These are phyloP conservation scores for Verbascum thapsus DNA, from an alignment of 257 asterid genomes.

Conservation along the genomic window DNA sequence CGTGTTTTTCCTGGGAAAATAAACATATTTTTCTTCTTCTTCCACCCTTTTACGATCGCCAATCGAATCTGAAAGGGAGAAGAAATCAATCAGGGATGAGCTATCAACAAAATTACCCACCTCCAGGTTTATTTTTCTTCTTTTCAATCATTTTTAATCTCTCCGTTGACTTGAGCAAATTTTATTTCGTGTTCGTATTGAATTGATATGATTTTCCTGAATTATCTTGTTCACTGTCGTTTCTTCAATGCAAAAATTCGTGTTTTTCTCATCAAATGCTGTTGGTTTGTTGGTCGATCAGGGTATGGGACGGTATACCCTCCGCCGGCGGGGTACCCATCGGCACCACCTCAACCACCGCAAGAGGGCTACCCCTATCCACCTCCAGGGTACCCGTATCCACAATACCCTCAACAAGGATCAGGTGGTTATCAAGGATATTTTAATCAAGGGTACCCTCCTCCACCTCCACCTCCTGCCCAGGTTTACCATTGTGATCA, in stretches of 20 bases:
- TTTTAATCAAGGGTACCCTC: constrained; percentile 57
- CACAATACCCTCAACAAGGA: constrained; percentile 49
- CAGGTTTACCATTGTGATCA: constrained; percentile 53
- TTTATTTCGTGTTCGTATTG: neutral
- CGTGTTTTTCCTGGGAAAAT: constrained; percentile 1
- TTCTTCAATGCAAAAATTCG: neutral
- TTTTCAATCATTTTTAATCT: constrained; percentile 3
- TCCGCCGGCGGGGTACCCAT: constrained; percentile 53
- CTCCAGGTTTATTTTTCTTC: constrained; percentile 45
- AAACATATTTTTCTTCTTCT: constrained; percentile 2
- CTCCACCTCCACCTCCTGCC: constrained; percentile 44
- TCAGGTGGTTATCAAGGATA: constrained; percentile 70
- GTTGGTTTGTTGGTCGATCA: constrained; percentile 29
- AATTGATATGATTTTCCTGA: neutral
- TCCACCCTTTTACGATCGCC: constrained; percentile 11
- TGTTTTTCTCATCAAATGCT: neutral
- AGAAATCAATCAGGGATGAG: constrained; percentile 38
- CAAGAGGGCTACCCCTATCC: constrained; percentile 52
- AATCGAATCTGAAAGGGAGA: constrained; percentile 12
- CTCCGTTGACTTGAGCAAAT: neutral
- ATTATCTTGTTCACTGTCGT: neutral
- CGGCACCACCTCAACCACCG: constrained; percentile 63
- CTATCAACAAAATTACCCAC: constrained; percentile 47
- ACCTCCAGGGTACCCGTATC: constrained; percentile 58
- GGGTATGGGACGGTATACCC: constrained; percentile 59